A percentile compares a stretch with the other conserved stretches of the same genome.
Evolutionary conservation across 1,284 basidiomycete species (phyloP).

Genomic region (Cutaneotrichosporon arboriforme): DNA sequence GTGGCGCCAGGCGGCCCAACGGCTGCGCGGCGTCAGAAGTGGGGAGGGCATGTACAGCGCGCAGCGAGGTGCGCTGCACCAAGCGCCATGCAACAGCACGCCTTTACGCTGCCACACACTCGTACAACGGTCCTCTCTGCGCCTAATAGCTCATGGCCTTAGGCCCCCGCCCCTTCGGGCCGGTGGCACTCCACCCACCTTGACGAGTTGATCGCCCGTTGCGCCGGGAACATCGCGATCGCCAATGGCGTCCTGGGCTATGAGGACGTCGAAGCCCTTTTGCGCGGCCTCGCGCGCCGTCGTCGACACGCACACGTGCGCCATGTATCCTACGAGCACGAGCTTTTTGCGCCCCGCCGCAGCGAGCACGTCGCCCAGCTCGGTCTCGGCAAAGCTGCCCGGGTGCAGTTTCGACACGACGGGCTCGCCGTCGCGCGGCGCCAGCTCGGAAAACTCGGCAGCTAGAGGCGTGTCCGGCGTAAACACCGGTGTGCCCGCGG

Average conservation of each 20-base stretch:
- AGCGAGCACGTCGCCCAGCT: constrained; percentile 20
- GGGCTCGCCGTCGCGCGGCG: constrained; percentile 15
- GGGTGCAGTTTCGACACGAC: constrained; percentile 23
- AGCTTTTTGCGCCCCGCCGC: constrained; percentile 21
- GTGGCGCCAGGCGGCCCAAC: too few species aligned
- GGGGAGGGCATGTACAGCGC: too few species aligned
- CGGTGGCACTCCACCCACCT: too few species aligned
- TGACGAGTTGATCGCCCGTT: constrained; percentile 12
- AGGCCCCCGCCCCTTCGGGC: too few species aligned
- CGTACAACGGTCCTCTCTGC: too few species aligned
- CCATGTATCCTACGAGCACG: constrained; percentile 27
- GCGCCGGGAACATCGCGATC: constrained; percentile 29
- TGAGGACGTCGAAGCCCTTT: constrained; percentile 22
- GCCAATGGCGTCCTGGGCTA: constrained; percentile 25
- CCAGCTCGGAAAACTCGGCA: constrained; percentile 23
- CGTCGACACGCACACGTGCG: constrained; percentile 28
- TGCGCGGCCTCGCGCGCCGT: constrained; percentile 27
- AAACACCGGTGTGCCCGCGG: constrained; percentile 25
- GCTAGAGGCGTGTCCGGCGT: constrained; percentile 26
- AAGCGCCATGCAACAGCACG: too few species aligned
- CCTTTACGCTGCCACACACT: too few species aligned
- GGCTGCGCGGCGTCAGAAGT: too few species aligned
- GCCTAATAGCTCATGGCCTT: too few species aligned
- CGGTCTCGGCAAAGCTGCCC: constrained; percentile 26
- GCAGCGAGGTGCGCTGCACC: too few species aligned